Evolutionary conservation across 768 basidiomycete genomes (phyloP).

Genomic region (Coprinopsis marcescibilis): DNA sequence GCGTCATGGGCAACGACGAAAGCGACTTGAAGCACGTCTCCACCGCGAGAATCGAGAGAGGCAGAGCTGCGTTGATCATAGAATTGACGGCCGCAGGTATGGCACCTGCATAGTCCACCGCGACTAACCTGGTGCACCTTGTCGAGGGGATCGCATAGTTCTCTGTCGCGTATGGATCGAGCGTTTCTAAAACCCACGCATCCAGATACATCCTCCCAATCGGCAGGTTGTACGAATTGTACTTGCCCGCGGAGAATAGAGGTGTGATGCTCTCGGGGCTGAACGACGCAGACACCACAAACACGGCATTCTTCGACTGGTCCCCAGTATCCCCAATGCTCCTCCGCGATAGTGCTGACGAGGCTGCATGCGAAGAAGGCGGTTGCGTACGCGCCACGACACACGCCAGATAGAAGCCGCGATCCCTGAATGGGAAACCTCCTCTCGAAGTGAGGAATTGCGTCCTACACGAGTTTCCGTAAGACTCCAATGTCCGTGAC

Average conservation of each 20-base stretch:
- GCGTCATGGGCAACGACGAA: slow-evolving; percentile 55
- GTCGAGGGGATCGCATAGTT: slow-evolving; percentile 94
- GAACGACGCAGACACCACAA: slow-evolving; percentile 81
- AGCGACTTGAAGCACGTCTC: slow-evolving; percentile 67
- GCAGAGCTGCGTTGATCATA: slow-evolving; percentile 75
- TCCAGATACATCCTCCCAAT: slow-evolving; percentile 82
- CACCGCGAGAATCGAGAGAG: slow-evolving; percentile 64
- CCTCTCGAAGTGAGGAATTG: slow-evolving; percentile 68
- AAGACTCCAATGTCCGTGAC: slow-evolving; percentile 65
- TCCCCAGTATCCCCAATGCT: slow-evolving; percentile 33
- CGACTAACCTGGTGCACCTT: slow-evolving; percentile 75
- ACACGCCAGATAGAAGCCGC: slow-evolving; percentile 81
- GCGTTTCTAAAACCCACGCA: slow-evolving; percentile 94
- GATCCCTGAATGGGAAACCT: slow-evolving; percentile 85
- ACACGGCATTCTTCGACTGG: slow-evolving; percentile 54
- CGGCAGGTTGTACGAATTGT: slow-evolving; percentile 71
- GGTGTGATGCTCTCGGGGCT: slow-evolving; percentile 54
- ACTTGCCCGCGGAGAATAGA: slow-evolving; percentile 55
- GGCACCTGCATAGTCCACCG: slow-evolving; percentile 82
- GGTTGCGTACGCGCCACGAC: slow-evolving; percentile 57
- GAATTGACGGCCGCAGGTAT: slow-evolving; percentile 83
- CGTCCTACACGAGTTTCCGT: slow-evolving; percentile 68
- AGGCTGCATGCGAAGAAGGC: slow-evolving; percentile 19
- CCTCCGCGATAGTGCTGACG: slow-evolving; percentile 30
- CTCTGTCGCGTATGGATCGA: slow-evolving; percentile 92